Evolutionary conservation across 345 rosid genomes (phyloP), one percentile per base, ranked within the genome.

Genomic region (Arabis hirsuta): DNA sequence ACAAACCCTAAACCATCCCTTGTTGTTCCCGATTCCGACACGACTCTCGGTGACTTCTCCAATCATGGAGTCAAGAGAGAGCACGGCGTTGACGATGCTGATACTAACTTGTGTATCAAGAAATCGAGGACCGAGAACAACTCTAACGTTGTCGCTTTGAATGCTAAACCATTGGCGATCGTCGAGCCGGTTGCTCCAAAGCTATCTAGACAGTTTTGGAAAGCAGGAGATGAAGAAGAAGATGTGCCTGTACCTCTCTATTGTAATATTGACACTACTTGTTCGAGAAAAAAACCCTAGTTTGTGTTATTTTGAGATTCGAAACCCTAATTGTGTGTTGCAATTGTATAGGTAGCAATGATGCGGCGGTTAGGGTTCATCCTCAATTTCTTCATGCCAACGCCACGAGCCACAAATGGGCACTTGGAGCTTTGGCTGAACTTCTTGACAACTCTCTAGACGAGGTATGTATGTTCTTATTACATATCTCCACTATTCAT

Each of bases 401-500:
- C 62, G 96, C 98, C 26, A 92, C 98, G 26, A 88, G 96, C 61
- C 98, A 92, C 26, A 92, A 88, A 63, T 92, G 98, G 96, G 96
- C 96, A 43, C 90, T 92, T 52, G 98, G 98, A 81, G 96, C 98
- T 74, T 81, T 88, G 27, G 98, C 96, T 0, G 98, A 92, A 77
- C 96, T 92, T 76, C 63, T 90, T 8, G 96, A 92, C 83, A 92
- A 92, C 34, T 69, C 96, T 9, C 57, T 92, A 67, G 98, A 92
- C 53, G 98, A 92, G 96, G 98, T 88, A 78, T 22, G 96, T 88
- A 78, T 20, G 47, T 58, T 14, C 0, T 20, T 42, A 10, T 27
- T 27, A 27, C 29, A 27, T 36, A 36, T 36, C 41, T 36, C 11
- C 41, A 36, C 7, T 8, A 36, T 9, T 36, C 41, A 9, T 36